phyloP scores from a whole-genome alignment of 192 early-diverging fungal genomes.

The Entomortierella lignicola region DNA sequence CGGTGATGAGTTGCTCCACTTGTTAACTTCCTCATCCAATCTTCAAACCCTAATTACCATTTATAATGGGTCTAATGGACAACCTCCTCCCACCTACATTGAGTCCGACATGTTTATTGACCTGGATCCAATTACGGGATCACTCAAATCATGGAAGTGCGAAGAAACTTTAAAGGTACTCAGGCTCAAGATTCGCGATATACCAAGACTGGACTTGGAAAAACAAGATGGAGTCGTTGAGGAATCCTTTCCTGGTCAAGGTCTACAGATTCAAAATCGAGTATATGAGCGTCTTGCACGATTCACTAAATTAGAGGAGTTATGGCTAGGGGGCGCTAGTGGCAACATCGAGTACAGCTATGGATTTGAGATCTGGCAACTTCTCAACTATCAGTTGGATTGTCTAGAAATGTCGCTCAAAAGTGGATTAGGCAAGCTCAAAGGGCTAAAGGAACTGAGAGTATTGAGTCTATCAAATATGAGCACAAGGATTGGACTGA shows the following conservation, averaged over 20 bases:
- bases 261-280: neutral
- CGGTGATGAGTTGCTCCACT: too few relatives aligned
- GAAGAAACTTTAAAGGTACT: conserved; percentile 10
- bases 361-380: too few relatives aligned
- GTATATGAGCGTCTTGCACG: conserved; percentile 10
- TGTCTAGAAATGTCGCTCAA: conserved; percentile 4
- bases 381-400: neutral
- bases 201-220: neutral
- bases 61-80: neutral
- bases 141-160: conserved; percentile 2
- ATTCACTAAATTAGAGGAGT: neutral
- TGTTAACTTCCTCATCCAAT: neutral
- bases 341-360: too few relatives aligned
- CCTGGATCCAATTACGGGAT: neutral
- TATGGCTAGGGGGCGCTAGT: conserved; percentile 4
- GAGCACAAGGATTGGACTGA: neutral
- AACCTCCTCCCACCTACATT: neutral
- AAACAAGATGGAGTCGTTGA: neutral
- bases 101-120: neutral
- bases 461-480: neutral
- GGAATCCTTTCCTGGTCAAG: neutral
- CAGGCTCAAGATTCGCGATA: neutral
- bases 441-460: neutral
- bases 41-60: neutral
- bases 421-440: conserved; percentile 5